Evolutionary conservation across 2,329 filamentous ascomycete genomes (phyloP).

Genomic region (Huntiella savannae): DNA sequence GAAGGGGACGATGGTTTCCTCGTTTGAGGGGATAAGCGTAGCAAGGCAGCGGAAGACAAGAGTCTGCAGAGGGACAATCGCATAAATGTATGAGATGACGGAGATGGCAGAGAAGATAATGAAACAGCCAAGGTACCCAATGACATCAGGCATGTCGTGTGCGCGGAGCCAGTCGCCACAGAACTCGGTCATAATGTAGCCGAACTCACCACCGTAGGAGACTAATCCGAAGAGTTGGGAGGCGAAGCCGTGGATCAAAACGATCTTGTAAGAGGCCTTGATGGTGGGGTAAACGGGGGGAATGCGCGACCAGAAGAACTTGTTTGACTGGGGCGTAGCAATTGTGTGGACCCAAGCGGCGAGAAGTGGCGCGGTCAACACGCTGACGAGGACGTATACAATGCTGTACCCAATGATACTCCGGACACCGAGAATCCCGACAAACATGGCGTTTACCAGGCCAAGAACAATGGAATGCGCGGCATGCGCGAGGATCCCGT

Average conservation of each 20-base stretch:
- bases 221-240: slow-evolving; percentile 29
- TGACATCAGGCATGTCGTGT: slow-evolving; percentile 15
- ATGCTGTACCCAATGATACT: slow-evolving; percentile 24
- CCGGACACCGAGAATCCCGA: slow-evolving; percentile 24
- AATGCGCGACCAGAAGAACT: slow-evolving; percentile 50
- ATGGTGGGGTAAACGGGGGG: slow-evolving; percentile 44
- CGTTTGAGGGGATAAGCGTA: slow-evolving; percentile 61
- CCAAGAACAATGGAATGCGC: slow-evolving; percentile 26
- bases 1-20: slow-evolving; percentile 74
- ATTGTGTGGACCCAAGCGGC: slow-evolving; percentile 74
- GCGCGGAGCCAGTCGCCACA: slow-evolving; percentile 11
- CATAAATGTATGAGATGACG: slow-evolving; percentile 24
- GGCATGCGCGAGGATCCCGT: slow-evolving; percentile 36
- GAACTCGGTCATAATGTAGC: slow-evolving; percentile 19
- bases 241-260: slow-evolving; percentile 41
- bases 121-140: slow-evolving; percentile 15
- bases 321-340: slow-evolving; percentile 48
- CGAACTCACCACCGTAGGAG: slow-evolving; percentile 24
- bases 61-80: slow-evolving; percentile 58
- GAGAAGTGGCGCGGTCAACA: slow-evolving; percentile 18
- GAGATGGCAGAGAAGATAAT: slow-evolving; percentile 19
- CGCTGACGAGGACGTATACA: slow-evolving; percentile 26
- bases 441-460: slow-evolving; percentile 39
- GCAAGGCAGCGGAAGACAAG: slow-evolving; percentile 70
- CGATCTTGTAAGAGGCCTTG: slow-evolving; percentile 49